Evolutionary conservation across 495 filamentous ascomycete genomes (phyloP), one percentile per base, ranked within the genome.

Genomic region (Xanthoparmelia taractica): DNA sequence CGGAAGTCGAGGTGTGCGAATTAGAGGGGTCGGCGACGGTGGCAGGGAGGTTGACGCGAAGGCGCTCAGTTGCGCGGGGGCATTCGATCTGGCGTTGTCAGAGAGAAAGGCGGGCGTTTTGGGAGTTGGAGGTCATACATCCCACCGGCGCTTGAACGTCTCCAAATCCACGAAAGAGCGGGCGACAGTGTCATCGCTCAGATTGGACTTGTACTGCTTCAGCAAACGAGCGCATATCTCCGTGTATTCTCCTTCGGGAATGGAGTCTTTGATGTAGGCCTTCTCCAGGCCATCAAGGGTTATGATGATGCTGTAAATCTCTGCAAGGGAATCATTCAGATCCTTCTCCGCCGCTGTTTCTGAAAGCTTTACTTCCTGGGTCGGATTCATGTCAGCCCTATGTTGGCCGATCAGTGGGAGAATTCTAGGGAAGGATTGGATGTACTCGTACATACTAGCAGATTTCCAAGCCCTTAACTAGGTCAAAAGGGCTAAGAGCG

Each of bases 221-320:
- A 99, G 75, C 55, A 96, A 81, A 40, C 95, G 84, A 66, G 89
- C 86, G 77, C 94, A 99, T 62, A 90, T 96, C 70, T 96, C 93
- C 7, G 94, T 96, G 74, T 98, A 98, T 70, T 96, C 91, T 61
- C 80, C 78, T 72, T 97, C 92, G 10, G 87, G 83, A 50, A 99
- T 90, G 23, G 91, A 92, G 79, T 99, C 94, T 74, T 95, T 93
- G 54, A 97, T 86, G 77, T 93, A 97, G 18, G 94, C 95, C 72
- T 95, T 96, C 70, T 99, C 94, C 10, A 99, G 80, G 59, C 92
- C 92, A 70, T 99, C 94, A 27, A 99, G 78, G 0, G 94, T 97
- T 63, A 96, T 83, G 29, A 97, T 93, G 63, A 99, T 96, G 76
- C 91, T 95, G 76, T 97, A 97, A 57, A 99, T 87, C 71, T 99